Evolutionary conservation across 129 eudicot species (phyloP).

Genomic region (Flaveria linearis): DNA sequence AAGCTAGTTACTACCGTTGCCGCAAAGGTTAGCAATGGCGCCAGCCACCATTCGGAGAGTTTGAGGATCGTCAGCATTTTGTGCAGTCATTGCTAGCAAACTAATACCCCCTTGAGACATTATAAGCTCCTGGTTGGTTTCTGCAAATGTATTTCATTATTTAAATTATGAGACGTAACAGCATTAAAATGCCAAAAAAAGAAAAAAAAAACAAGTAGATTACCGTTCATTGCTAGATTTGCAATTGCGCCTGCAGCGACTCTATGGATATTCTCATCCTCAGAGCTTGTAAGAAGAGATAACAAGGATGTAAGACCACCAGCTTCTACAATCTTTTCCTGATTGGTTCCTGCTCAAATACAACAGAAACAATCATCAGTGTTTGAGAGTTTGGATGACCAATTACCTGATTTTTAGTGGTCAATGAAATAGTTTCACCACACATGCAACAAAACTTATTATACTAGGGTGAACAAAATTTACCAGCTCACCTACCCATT

Average conservation of each 20-base stretch:
- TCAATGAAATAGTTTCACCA: not conserved
- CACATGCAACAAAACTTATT: too few relatives aligned
- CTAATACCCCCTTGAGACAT: slow-evolving; percentile 84
- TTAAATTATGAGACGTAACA: not conserved
- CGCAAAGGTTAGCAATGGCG: slow-evolving; percentile 91
- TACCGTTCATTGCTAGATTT: slow-evolving; percentile 95
- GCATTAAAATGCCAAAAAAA: not conserved
- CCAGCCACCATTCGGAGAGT: slow-evolving; percentile 98
- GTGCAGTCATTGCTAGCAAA: slow-evolving; percentile 70
- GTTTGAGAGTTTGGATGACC: not conserved
- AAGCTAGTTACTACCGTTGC: slow-evolving; percentile 67
- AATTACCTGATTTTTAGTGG: not conserved
- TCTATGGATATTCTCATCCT: slow-evolving; percentile 82
- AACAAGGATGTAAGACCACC: slow-evolving; percentile 92
- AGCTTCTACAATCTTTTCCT: slow-evolving; percentile 86
- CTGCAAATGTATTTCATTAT: slow-evolving; percentile 38
- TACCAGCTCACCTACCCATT: too few relatives aligned
- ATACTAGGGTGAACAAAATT: too few relatives aligned
- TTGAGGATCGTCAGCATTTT: slow-evolving; percentile 93
- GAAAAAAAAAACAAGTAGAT: not conserved
- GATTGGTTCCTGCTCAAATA: slow-evolving; percentile 69
- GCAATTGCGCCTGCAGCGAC: slow-evolving; percentile 98
- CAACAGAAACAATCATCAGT: not conserved
- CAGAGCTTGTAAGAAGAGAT: slow-evolving; percentile 68
- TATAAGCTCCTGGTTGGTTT: slow-evolving; percentile 91